These are phyloP conservation scores for Arthrobotrys entomopaga DNA, from an alignment of 2,329 filamentous ascomycete genomes.

Conservation along the genomic window DNA sequence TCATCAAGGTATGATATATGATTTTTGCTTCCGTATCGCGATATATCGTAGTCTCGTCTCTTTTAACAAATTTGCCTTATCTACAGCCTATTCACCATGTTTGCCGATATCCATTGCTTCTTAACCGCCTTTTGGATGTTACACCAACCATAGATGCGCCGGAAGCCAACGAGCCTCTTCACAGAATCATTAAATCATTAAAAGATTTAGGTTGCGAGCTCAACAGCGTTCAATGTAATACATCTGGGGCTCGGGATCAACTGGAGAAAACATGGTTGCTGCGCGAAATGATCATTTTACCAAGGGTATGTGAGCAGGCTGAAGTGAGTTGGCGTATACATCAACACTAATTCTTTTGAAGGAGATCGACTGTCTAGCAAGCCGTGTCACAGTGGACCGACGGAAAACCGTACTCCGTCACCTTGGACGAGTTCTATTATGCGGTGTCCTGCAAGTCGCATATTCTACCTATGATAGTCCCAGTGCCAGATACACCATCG, in stretches of 20 bases:
- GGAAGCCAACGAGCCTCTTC: constrained; percentile 46
- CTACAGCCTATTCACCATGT: constrained; percentile 48
- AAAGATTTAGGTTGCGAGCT: constrained; percentile 47
- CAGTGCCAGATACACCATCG: constrained; percentile 48
- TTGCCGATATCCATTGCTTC: constrained; percentile 49
- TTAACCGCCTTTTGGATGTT: constrained; percentile 43
- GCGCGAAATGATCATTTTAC: constrained; percentile 47
- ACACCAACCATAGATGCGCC: constrained; percentile 50
- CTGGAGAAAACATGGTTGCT: constrained; percentile 51
- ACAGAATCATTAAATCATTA: constrained; percentile 47
- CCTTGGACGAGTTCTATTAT: constrained; percentile 41
- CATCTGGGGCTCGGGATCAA: constrained; percentile 38
- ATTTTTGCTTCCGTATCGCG: background rate
- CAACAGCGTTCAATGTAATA: constrained; percentile 47
- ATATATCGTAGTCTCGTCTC: background rate
- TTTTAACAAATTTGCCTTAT: background rate
- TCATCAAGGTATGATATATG: constrained; percentile 38
- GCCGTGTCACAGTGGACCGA: constrained; percentile 36
- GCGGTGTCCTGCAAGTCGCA: constrained; percentile 47
- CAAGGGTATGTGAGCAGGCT: constrained; percentile 28
- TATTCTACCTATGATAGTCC: constrained; percentile 40
- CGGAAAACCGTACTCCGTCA: constrained; percentile 43
- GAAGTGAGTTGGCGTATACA: background rate
- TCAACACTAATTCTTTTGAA: constrained; percentile 9
- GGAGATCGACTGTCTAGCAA: constrained; percentile 47